Conservation (phyloP, 108 stramenopile species). For the Nitzschia sp. region DNA sequence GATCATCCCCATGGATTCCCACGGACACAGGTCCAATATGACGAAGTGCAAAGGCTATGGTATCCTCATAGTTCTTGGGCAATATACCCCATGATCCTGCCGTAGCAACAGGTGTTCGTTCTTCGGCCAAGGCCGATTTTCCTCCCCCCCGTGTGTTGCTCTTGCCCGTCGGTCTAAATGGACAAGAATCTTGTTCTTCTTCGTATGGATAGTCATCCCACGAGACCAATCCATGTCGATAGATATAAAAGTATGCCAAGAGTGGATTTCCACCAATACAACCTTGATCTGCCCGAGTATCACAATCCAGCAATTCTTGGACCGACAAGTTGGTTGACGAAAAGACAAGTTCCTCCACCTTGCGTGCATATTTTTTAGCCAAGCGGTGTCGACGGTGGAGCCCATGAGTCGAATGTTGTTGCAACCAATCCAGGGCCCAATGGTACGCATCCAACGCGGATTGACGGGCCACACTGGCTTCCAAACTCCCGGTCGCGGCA, state of each 20-base stretch:
- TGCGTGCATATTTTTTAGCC: constrained; percentile 31
- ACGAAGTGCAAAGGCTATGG: constrained; percentile 64
- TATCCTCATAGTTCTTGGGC: constrained; percentile 60
- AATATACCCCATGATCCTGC: constrained; percentile 73
- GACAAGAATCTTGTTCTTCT: constrained; percentile 19
- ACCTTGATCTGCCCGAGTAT: constrained; percentile 75
- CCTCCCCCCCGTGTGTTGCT: constrained; percentile 10
- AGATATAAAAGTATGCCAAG: constrained; percentile 83
- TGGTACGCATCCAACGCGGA: constrained; percentile 39
- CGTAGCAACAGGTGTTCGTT: constrained; percentile 58
- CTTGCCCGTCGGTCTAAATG: not conserved
- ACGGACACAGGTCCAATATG: constrained; percentile 80
- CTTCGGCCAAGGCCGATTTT: constrained; percentile 30
- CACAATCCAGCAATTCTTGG: constrained; percentile 93
- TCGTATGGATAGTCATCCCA: constrained; percentile 65
- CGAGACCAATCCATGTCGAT: constrained; percentile 61
- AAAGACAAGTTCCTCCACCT: constrained; percentile 49
- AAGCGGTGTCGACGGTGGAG: constrained; percentile 3
- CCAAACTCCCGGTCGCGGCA: constrained; percentile 90
- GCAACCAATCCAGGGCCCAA: not conserved
- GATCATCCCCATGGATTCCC: constrained; percentile 68
- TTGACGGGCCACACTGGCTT: constrained; percentile 74
- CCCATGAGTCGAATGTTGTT: not conserved
- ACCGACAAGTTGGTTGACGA: constrained; percentile 59
- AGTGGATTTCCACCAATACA: constrained; percentile 93